Conservation (phyloP, 108 stramenopile genomes). For the Chaetoceros tenuissimus region DNA sequence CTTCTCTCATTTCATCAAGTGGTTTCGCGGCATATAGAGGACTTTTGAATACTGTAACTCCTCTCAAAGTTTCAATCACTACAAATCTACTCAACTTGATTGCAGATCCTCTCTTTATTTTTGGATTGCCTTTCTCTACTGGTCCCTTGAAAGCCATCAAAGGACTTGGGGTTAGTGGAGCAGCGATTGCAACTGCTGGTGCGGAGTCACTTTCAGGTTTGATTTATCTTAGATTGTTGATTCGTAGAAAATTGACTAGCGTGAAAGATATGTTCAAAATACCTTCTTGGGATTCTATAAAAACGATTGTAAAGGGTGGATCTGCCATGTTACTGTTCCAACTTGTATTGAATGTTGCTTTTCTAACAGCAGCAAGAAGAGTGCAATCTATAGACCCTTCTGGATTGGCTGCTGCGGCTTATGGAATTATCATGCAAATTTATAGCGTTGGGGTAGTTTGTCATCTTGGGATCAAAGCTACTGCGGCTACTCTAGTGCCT, state of each 20-base stretch:
- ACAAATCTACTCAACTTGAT: slow-evolving; percentile 67
- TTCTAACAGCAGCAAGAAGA: slow-evolving; percentile 56
- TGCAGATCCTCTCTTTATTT: slow-evolving; percentile 68
- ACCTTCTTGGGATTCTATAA: slow-evolving; percentile 31
- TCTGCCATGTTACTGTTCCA: slow-evolving; percentile 61
- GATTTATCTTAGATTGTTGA: slow-evolving; percentile 48
- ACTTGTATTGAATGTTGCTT: slow-evolving; percentile 54
- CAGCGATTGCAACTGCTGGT: slow-evolving; percentile 61
- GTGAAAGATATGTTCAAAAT: slow-evolving; percentile 35
- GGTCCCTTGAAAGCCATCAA: no score
- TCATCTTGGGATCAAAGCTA: slow-evolving; percentile 57
- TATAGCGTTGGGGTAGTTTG: slow-evolving; percentile 57
- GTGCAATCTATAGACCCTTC: slow-evolving; percentile 67
- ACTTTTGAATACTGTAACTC: slow-evolving; percentile 72
- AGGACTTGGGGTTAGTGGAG: slow-evolving; percentile 61
- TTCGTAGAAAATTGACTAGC: slow-evolving; percentile 30
- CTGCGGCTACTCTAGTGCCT: slow-evolving; percentile 65
- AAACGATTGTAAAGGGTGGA: slow-evolving; percentile 60
- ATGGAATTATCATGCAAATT: slow-evolving; percentile 77
- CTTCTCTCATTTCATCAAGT: slow-evolving; percentile 57
- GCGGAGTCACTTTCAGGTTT: slow-evolving; percentile 46
- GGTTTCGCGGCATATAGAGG: slow-evolving; percentile 77
- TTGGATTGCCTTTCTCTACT: slow-evolving; percentile 19
- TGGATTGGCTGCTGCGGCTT: slow-evolving; percentile 72
- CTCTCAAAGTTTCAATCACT: slow-evolving; percentile 58